Evolutionary conservation across 1,284 basidiomycete genomes (phyloP), one percentile per base, ranked within the genome.

Genomic region (Fomitopsis betulina): DNA sequence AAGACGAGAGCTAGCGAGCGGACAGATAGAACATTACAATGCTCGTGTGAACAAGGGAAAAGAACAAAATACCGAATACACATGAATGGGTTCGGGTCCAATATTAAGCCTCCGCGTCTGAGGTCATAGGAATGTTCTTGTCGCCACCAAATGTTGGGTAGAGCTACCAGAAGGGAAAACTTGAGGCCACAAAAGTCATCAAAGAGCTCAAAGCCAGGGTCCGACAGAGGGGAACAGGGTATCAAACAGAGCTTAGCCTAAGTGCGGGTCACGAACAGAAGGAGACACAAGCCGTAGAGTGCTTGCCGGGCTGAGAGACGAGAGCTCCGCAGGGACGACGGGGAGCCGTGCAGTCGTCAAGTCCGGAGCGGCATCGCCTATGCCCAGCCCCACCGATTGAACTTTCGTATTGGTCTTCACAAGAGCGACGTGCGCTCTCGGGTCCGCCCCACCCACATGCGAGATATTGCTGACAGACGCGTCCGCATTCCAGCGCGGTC

Each of bases 221-320:
- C 10, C 21, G 38, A 13, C 17, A 27, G 37, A 35, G 21, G 21
- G 54, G 19, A 25, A 35, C 30, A 10, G 27, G 27, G 27, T 47
- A 52, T 17, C 49, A 30, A n/a, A 21, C 30, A 37, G 23, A 40
- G 45, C 47, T 40, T 47, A 61, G 54, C 49, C 32, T 2, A 56
- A 47, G 23, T 40, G 53, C 45, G 54, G 43, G 25, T 57, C 57
- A 35, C 60, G 62, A 25, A 62, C 60, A 54, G 64, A 65, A 19
- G 66, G 64, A 50, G 63, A 63, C 13, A 67, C 66, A 32, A 67
- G 53, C 55, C 66, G 60, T 54, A 67, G 38, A 47, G 66, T 67
- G 45, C 64, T 64, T 35, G 61, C 63, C 50, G 62, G 57, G 8
- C 64, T 63, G 45, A 62, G 63, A 37, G 62, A 64, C 59, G 64